Base-by-base conservation (phyloP, 805 yeast genomes). In the Jamesozyma hellenica region DNA sequence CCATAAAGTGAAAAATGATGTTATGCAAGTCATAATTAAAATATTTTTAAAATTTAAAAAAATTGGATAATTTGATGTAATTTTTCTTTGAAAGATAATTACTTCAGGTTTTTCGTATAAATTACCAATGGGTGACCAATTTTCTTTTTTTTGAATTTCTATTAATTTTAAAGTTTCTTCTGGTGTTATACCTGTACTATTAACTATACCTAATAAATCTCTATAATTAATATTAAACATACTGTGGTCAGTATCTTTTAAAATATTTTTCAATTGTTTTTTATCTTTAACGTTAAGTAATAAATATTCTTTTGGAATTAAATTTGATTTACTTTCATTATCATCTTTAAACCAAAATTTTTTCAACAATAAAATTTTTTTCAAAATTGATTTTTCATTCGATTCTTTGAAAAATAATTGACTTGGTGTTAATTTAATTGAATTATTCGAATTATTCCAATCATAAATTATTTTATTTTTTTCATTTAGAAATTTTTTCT, bases 91-190 rank as follows among this genome's bases (percentile, higher is more conserved):
- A 32, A 56, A 53, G 2, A 54, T 48, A 10, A 55, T 32, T 7
- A 39, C 41, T 23, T 50, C 42, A n/a, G 44, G 43, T 19, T 48
- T 44, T 17, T 50, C 48, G 19, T 46, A 43, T 5, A 48, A 32
- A 27, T 46, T 52, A 3, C 64, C 64, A 1, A 55, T 27, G 9
- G 54, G 36, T 31, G 43, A 39, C 64, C 64, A 59, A 15, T 52
- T 50, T 25, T 51, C 38, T 17, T 26, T 28, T 39, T 55, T 51
- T 6, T 49, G 39, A 12, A 40, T 32, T 18, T 52, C 49, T 1
- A 60, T 46, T n/a, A 43, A 23, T 8, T 42, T 29, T 18, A 55
- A 37, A 3, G 49, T 41, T n/a, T 47, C 52, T 15, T 58, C 60
- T 5, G 61, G 61, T 4, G 55, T 35, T 12, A 32, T 27, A 7